These are phyloP conservation scores for Calycina herbarum DNA, from an alignment of 2,329 filamentous ascomycete genomes.

Conservation along the genomic window DNA sequence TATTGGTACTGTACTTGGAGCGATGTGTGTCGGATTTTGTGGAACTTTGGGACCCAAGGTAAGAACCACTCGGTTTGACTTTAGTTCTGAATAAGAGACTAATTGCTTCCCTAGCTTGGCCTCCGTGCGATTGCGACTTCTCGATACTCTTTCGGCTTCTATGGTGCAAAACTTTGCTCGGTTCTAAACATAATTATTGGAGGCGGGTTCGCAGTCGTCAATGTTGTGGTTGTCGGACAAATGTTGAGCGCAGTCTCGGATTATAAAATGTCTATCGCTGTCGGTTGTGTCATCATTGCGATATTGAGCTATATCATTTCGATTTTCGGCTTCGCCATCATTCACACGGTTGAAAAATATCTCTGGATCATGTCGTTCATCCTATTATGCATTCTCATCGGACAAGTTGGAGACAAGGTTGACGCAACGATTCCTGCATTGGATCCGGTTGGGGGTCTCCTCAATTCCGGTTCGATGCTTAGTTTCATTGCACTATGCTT, in stretches of 20 bases:
- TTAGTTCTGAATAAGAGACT: background rate
- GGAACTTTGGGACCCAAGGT: constrained; percentile 46
- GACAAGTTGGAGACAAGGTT: constrained; percentile 46
- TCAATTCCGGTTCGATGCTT: constrained; percentile 37
- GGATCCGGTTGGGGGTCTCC: constrained; percentile 35
- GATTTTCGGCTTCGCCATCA: constrained; percentile 41
- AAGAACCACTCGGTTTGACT: constrained; percentile 8
- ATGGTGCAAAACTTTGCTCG: constrained; percentile 48
- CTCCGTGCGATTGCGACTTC: constrained; percentile 46
- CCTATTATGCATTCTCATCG: constrained; percentile 49
- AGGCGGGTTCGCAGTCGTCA: constrained; percentile 43
- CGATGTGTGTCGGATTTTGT: constrained; percentile 42
- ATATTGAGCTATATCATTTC: constrained; percentile 34
- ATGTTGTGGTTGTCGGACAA: constrained; percentile 47
- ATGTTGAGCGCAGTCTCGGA: constrained; percentile 36
- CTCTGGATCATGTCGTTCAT: constrained; percentile 50
- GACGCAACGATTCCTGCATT: constrained; percentile 39
- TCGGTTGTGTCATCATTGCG: constrained; percentile 37
- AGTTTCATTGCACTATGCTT: constrained; percentile 35
- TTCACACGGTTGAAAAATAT: constrained; percentile 50
- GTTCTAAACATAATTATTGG: constrained; percentile 48
- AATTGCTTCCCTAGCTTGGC: constrained; percentile 30
- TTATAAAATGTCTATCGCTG: constrained; percentile 44
- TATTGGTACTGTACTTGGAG: constrained; percentile 43
- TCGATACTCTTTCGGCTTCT: constrained; percentile 52